Percentiles rank a stretch among this genome's conserved stretches.
phyloP scores from a whole-genome alignment of 139 green algal genomes.

The Coelastrella sp. region DNA sequence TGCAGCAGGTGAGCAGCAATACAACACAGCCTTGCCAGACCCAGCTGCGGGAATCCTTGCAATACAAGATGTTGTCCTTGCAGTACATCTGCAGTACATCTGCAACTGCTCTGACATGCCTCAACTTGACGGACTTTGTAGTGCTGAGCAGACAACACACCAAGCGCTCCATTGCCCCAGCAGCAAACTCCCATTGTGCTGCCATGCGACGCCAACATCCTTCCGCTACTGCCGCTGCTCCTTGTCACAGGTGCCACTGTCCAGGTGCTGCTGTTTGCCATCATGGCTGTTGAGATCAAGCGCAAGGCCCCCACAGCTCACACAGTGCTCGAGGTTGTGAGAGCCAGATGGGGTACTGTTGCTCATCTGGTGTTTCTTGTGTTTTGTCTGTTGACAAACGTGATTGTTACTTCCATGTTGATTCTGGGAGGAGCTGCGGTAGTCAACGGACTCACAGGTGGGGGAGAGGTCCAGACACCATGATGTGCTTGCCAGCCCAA shows the following conservation, averaged over 20 bases:
- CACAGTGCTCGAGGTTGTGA: constrained; percentile 93
- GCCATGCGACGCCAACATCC: neutral
- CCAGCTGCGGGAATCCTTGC: too few relatives aligned
- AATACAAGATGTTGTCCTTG: too few relatives aligned
- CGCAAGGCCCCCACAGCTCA: constrained; percentile 80
- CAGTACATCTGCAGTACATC: too few relatives aligned
- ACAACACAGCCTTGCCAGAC: too few relatives aligned
- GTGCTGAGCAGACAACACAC: too few relatives aligned
- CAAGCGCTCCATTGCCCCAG: too few relatives aligned
- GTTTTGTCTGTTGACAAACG: constrained; percentile 90
- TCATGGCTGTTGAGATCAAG: constrained; percentile 97
- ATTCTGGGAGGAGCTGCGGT: constrained; percentile 91
- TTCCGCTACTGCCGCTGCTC: neutral
- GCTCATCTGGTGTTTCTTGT: constrained; percentile 89
- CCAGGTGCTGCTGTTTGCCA: constrained; percentile 94
- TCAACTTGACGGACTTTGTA: too few relatives aligned
- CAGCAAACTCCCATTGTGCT: too few relatives aligned
- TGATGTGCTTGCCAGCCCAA: too few relatives aligned
- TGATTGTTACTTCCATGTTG: constrained; percentile 94
- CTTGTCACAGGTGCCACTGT: constrained; percentile 83
- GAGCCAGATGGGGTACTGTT: constrained; percentile 76
- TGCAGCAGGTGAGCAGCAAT: constrained; percentile 56
- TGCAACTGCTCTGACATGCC: too few relatives aligned
- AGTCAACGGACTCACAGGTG: constrained; percentile 88
- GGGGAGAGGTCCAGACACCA: too few relatives aligned